Conservation (phyloP, 305 asterid genomes). For the Fraxinus floribunda region DNA sequence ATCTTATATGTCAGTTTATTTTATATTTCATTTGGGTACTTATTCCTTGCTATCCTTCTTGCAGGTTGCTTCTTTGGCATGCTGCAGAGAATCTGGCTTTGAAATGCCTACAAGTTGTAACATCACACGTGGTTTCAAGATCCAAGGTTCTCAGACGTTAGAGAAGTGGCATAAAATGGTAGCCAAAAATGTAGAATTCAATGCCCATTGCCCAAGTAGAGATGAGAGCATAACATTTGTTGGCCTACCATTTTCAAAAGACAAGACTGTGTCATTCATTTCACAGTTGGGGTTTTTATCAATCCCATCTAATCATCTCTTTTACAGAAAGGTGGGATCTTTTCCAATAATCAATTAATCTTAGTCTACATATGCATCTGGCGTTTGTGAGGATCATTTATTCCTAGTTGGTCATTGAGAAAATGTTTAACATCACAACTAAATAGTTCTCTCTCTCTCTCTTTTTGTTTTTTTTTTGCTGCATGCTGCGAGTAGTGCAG, state of each 20-base stretch:
- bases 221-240: constrained; percentile 21
- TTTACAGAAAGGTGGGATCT: constrained; percentile 39
- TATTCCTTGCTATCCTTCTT: constrained; percentile 18
- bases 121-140: constrained; percentile 38
- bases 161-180: constrained; percentile 31
- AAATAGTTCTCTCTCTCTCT: not conserved
- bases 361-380: not conserved
- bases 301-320: constrained; percentile 30
- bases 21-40: constrained; percentile 6
- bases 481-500: not conserved
- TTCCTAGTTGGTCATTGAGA: not conserved
- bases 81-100: constrained; percentile 33
- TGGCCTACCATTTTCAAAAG: constrained; percentile 26
- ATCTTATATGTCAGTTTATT: constrained; percentile 3
- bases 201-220: constrained; percentile 36
- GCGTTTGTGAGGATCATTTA: constrained; percentile 3
- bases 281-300: constrained; percentile 33
- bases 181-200: constrained; percentile 29
- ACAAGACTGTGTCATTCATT: constrained; percentile 22
- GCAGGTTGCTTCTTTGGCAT: constrained; percentile 48
- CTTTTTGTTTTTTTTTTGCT: not conserved
- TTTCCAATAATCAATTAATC: not conserved
- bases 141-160: constrained; percentile 32
- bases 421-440: constrained; percentile 6
- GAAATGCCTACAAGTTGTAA: constrained; percentile 29